phyloP scores from a whole-genome alignment of 331 rosid genomes.

The Rhamnella rubrinervis region DNA sequence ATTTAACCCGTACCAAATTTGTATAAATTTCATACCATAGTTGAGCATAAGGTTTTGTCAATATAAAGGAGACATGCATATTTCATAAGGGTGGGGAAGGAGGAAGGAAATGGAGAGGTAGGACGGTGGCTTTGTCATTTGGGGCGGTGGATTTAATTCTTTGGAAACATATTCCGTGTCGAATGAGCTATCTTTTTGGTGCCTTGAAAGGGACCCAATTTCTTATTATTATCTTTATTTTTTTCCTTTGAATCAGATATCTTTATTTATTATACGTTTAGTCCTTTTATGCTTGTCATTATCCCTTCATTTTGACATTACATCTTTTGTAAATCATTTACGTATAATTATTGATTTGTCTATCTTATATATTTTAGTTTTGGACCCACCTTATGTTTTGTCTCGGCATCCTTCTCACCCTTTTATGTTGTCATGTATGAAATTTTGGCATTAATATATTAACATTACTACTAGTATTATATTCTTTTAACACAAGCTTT shows the following conservation, averaged over 20 bases:
- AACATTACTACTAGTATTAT: no score
- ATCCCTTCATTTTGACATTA: conserved; percentile 6
- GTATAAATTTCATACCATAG: neutral
- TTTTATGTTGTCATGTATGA: no score
- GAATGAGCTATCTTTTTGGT: conserved; percentile 22
- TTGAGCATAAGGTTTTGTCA: neutral
- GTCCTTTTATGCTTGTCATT: neutral
- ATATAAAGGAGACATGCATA: neutral
- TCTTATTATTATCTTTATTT: neutral
- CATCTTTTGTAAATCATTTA: neutral
- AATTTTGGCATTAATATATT: no score
- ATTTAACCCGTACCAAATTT: neutral
- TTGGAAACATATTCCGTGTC: conserved; percentile 24
- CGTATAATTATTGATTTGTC: neutral
- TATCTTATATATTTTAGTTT: no score
- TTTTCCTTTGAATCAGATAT: neutral
- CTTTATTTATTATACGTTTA: no score
- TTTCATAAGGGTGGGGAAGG: neutral
- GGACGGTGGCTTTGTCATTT: conserved; percentile 27
- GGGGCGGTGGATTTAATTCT: conserved; percentile 24
- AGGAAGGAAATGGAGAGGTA: conserved; percentile 23
- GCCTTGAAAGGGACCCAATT: conserved; percentile 16
- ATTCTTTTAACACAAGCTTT: no score
- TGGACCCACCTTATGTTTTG: no score
- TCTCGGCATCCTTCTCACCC: no score